Evolutionary conservation across 2,329 filamentous ascomycete genomes (phyloP), one percentile per base, ranked within the genome.

Genomic region (Stagonosporopsis cucurbitacearum): DNA sequence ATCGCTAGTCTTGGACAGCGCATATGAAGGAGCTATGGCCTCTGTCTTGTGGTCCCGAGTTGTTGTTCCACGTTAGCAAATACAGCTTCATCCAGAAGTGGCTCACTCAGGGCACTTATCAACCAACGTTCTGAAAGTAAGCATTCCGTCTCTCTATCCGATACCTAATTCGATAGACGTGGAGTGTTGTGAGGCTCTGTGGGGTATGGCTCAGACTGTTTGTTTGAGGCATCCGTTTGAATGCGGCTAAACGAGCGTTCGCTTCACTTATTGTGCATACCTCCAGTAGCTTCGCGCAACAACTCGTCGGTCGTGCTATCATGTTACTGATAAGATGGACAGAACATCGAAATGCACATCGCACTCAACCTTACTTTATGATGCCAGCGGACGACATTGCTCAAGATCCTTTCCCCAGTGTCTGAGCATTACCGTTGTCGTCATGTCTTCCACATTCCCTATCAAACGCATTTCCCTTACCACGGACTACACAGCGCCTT

Each of bases 401-500:
- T 6, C 6, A 37, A n/a, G n/a, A 47, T 23, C 6, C 6, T 22
- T 4, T 19, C 12, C 6, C 15, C 8, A 26, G 4, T 19, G 15
- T 28, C 9, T 46, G 32, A 37, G 23, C 12, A n/a, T 9, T 6
- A 13, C 35, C 22, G 20, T 12, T 26, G 9, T 9, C 17, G 28
- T 13, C 9, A 63, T 62, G 58, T 33, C 50, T 30, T 60, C 17
- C n/a, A 23, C n/a, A n/a, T n/a, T 20, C 22, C 25, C 56, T 30
- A 70, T 71, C 33, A 30, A 42, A 12, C 67, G 67, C 12, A 37
- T 49, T 45, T 13, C n/a, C 6, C n/a, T 37, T 12, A 64, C 67
- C 1, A 64, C 63, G 20, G 67, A 71, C 22, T 57, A 64, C 13
- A 61, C 50, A 7, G 54, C 68, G 12, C 70, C 69, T 13, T 72